Evolutionary conservation across 495 filamentous ascomycete genomes (phyloP).

Genomic region (Antarctomyces pellizariae): DNA sequence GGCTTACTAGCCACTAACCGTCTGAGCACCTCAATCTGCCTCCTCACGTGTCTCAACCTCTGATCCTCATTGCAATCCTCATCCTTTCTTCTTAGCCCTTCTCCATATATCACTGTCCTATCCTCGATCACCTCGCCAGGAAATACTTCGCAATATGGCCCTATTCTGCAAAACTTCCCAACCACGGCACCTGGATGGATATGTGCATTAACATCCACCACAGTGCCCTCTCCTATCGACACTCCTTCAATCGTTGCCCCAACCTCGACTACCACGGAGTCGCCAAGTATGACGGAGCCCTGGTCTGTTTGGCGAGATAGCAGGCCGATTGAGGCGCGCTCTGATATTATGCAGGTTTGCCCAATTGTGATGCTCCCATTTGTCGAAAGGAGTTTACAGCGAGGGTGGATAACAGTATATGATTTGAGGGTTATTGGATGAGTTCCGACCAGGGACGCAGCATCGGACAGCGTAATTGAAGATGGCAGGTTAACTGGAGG

Average conservation of each 20-base stretch:
- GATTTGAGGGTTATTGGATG: conserved; percentile 46
- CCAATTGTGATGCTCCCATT: conserved; percentile 51
- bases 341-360: conserved; percentile 49
- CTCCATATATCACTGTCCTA: conserved; percentile 40
- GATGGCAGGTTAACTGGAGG: conserved; percentile 50
- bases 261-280: conserved; percentile 35
- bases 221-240: conserved; percentile 33
- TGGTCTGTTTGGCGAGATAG: too few species aligned
- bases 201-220: conserved; percentile 34
- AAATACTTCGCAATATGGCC: conserved; percentile 24
- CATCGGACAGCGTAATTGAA: conserved; percentile 48
- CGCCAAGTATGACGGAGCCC: conserved; percentile 24
- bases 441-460: conserved; percentile 45
- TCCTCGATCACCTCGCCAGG: conserved; percentile 33
- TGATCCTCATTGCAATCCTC: conserved; percentile 26
- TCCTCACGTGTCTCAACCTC: conserved; percentile 28
- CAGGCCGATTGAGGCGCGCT: conserved; percentile 38
- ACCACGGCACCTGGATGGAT: conserved; percentile 37
- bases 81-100: conserved; percentile 30
- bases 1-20: conserved; percentile 38
- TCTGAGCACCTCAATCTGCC: conserved; percentile 38
- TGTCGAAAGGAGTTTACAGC: conserved; percentile 41
- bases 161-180: conserved; percentile 41
- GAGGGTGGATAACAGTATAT: conserved; percentile 64
- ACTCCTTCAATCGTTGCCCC: conserved; percentile 37